Base-by-base conservation (phyloP, 768 basidiomycete genomes). In the Boletales sp. region DNA sequence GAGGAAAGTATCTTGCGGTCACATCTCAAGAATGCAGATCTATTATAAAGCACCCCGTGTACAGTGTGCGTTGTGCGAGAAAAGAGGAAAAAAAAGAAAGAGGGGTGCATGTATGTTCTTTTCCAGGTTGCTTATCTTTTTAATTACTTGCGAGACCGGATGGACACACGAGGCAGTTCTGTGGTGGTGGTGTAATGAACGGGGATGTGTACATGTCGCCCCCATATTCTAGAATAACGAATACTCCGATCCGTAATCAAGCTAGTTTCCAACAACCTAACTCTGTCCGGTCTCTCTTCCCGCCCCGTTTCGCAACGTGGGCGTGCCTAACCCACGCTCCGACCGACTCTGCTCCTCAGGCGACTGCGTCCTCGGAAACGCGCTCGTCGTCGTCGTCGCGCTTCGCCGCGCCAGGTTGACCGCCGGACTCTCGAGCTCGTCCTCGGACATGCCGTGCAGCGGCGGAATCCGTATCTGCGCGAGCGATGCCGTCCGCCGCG, bases 1-100 rank as follows among this genome's bases (percentile, higher is more conserved):
- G 82, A 84, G 59, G 87, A 89, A 61, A 81, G 80, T 34, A 88
- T 90, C 48, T 69, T 90, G 39, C 77, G 86, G 31, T 76, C 81
- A 57, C 84, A 88, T 70, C 73, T 89, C 40, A 80, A 79, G 40
- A 75, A 79, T 41, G 86, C 85, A 39, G 83, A 86, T 69, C 73
- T 88, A 49, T 81, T 87, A 73, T 87, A 58, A 73, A 57, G 30
- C 39, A 21, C 10, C 40, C 19, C 31, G 35, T 44, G 29, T 47
- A 14, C 40, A 29, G 13, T 27, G 42, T 44, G 35, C 46, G 35
- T 13, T 21, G 19, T 15, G 19, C 21, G 14, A 40, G 9, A 34
- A 8, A 14, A 9, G 11, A 11, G 4, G 4, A 9, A 34, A 40
- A 2, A 34, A 8, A 14, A 9, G 11, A 11, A 10, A 11, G 14